Conservation (phyloP, 345 rosid species). For the Brassica nigra region DNA sequence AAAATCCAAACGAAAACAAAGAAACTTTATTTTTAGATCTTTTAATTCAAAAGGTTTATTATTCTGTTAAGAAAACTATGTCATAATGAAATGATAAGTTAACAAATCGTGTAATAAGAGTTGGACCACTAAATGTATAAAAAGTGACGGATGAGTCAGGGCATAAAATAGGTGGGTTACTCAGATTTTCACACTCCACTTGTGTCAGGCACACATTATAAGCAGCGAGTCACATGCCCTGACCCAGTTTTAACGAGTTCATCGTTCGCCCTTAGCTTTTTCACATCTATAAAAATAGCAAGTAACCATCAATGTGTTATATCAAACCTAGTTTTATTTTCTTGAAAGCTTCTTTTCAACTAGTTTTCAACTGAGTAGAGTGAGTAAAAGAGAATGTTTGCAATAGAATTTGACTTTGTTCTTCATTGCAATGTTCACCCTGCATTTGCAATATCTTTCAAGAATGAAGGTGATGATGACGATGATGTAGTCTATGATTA, state of each 20-base stretch:
- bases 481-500: slow-evolving; percentile 36
- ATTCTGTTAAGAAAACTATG: neutral
- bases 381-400: slow-evolving; percentile 5
- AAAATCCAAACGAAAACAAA: slow-evolving; percentile 18
- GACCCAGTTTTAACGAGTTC: slow-evolving; percentile 9
- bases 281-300: slow-evolving; percentile 23
- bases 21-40: neutral
- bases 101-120: slow-evolving; percentile 20
- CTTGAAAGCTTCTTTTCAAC: neutral
- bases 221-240: slow-evolving; percentile 35
- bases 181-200: slow-evolving; percentile 40
- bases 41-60: neutral
- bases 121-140: slow-evolving; percentile 35
- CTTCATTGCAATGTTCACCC: neutral
- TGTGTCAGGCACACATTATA: slow-evolving; percentile 40
- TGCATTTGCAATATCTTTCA: slow-evolving; percentile 25
- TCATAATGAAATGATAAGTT: neutral
- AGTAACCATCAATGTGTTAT: slow-evolving; percentile 17
- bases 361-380: slow-evolving; percentile 4
- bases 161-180: slow-evolving; percentile 38
- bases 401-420: neutral
- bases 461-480: slow-evolving; percentile 36
- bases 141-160: slow-evolving; percentile 33
- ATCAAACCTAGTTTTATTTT: neutral
- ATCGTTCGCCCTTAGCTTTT: slow-evolving; percentile 13